A percentile compares a stretch with the other conserved stretches of the same genome.
Conservation (phyloP, 495 filamentous ascomycete genomes). For the Penicillium lividum region DNA sequence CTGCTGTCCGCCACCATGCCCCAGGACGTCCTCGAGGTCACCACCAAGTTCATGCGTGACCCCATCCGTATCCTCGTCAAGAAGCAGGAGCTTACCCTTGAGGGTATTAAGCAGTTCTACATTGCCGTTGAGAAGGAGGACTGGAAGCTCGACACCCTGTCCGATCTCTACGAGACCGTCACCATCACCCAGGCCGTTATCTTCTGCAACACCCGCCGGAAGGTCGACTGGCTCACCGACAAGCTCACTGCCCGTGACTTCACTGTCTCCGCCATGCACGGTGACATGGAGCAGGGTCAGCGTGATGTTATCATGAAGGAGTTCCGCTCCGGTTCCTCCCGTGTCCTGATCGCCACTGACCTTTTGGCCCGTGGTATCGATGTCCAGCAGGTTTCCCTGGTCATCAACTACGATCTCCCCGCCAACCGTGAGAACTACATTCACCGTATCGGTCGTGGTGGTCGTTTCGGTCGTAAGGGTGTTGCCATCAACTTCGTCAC, state of each 20-base stretch:
- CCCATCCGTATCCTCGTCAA: slow-evolving; percentile 98
- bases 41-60: slow-evolving; percentile 99
- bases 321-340: slow-evolving; percentile 95
- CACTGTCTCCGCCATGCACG: slow-evolving; percentile 99
- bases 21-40: slow-evolving; percentile 98
- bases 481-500: slow-evolving; percentile 99
- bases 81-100: slow-evolving; percentile 97
- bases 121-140: slow-evolving; percentile 99
- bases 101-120: slow-evolving; percentile 99
- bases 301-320: slow-evolving; percentile 99
- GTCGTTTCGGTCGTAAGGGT: slow-evolving; percentile 99
- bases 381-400: slow-evolving; percentile 97
- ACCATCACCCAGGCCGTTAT: slow-evolving; percentile 99
- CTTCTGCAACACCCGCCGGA: slow-evolving; percentile 99
- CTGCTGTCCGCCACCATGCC: slow-evolving; percentile 97
- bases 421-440: slow-evolving; percentile 99
- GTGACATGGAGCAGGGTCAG: slow-evolving; percentile 96
- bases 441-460: slow-evolving; percentile 97
- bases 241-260: slow-evolving; percentile 98
- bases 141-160: slow-evolving; percentile 99
- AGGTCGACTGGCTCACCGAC: slow-evolving; percentile 99
- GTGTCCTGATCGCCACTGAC: slow-evolving; percentile 97
- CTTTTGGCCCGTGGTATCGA: slow-evolving; percentile 98
- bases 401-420: slow-evolving; percentile 99
- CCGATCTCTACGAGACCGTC: slow-evolving; percentile 97